Base-by-base conservation (phyloP, 2,329 filamentous ascomycete genomes). In the Cordyceps farinosa region DNA sequence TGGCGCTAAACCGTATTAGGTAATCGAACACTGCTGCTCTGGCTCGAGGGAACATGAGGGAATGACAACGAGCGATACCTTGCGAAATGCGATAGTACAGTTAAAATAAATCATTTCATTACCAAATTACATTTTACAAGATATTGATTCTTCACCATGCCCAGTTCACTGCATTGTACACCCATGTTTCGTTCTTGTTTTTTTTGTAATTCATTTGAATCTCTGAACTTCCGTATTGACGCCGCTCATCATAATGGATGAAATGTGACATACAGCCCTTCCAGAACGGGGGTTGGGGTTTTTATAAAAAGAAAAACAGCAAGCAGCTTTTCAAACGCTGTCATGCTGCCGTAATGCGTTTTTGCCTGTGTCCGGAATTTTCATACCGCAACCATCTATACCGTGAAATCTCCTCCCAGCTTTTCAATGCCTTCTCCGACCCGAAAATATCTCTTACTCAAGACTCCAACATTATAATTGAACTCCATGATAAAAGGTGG, bases 191-290 rank as follows among this genome's bases (percentile, higher is more conserved):
- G 56, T 53, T 56, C 44, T 61, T 57, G 66, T 67, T 67, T 66
- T 65, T 47, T 61, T 62, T 68, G 73, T 63, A 76, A 77, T 76
- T 76, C 71, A 77, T 74, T 74, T 74, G 72, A 62, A 73, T 76
- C 74, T 76, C 73, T 77, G 75, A 76, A 85, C 85, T 84, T 84
- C 83, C 84, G 79, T 86, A 82, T 84, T 84, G 84, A 87, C 84
- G 84, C 85, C 85, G 78, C 80, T 83, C 84, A 86, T 84, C 78
- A 72, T 79, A 78, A 81, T 45, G 76, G 78, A 79, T 77, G 77
- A 77, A 74, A 79, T 82, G 82, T 85, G 84, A 86, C 84, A 86
- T 85, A 87, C 82, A 86, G 83, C 81, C 79, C 81, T 82, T 82
- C 82, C 80, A 78, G 78, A 80, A 80, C 77, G 73, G 79, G 81